Evolutionary conservation across 768 basidiomycete species (phyloP).

Genomic region (Suillus plorans): DNA sequence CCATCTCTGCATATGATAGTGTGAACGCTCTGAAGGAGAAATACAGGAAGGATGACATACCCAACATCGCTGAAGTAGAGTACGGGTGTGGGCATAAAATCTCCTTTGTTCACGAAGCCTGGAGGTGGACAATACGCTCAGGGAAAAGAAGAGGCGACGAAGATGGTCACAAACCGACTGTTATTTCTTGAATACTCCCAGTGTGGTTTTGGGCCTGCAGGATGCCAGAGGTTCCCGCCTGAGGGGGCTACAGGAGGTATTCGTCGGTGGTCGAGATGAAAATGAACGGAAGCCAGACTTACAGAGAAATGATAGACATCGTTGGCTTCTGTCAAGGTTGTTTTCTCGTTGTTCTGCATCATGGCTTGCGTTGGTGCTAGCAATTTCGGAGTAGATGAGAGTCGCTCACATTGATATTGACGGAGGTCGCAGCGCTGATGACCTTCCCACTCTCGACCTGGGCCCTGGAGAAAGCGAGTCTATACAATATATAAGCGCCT

Average conservation of each 20-base stretch:
- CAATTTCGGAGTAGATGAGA: background rate
- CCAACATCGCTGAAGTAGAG: constrained; percentile 4
- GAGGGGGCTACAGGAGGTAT: background rate
- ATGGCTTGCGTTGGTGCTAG: background rate
- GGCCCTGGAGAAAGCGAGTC: background rate
- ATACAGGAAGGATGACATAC: background rate
- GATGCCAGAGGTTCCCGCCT: background rate
- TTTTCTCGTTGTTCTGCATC: background rate
- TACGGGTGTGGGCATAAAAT: background rate
- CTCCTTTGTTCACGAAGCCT: background rate
- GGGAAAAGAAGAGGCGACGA: too few species aligned
- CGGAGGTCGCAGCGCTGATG: too few species aligned
- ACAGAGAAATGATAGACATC: background rate
- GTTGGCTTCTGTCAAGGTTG: background rate
- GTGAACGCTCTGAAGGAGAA: background rate
- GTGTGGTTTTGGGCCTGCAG: background rate
- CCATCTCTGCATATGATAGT: background rate
- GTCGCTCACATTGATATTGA: background rate
- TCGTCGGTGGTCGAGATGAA: background rate
- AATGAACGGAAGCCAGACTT: background rate
- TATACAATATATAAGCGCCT: background rate
- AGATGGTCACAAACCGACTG: background rate
- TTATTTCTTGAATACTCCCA: background rate
- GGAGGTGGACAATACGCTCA: background rate
- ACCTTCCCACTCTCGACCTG: background rate